Conservation (phyloP, 768 basidiomycete species). For the Collybiopsis luxurians region DNA sequence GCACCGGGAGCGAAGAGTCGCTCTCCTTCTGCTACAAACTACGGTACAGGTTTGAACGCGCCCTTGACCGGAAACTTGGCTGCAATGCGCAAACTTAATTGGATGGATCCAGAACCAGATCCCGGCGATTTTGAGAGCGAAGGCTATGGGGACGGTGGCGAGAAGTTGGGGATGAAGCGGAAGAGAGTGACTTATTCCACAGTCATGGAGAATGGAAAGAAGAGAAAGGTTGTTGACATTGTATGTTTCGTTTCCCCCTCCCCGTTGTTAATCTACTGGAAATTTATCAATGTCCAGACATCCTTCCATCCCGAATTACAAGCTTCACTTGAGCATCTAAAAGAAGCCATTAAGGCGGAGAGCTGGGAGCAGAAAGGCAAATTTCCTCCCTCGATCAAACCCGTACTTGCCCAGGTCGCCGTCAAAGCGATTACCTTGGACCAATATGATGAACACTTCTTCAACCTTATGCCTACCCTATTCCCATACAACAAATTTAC, state of each 20-base stretch:
- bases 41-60: constrained; percentile 5
- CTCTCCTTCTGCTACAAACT: neutral
- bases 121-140: constrained; percentile 5
- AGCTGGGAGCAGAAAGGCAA: constrained; percentile 66
- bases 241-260: constrained; percentile 37
- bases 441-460: constrained; percentile 92
- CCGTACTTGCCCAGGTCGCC: constrained; percentile 66
- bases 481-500: constrained; percentile 97
- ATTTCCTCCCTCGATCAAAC: constrained; percentile 83
- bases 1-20: neutral
- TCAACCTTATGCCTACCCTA: constrained; percentile 79
- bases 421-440: constrained; percentile 77
- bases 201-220: constrained; percentile 61
- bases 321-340: constrained; percentile 55
- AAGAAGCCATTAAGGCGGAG: constrained; percentile 59
- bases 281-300: constrained; percentile 31
- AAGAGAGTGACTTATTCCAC: constrained; percentile 49
- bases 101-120: constrained; percentile 3
- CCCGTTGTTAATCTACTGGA: neutral
- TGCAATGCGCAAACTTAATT: constrained; percentile 6
- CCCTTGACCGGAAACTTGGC: constrained; percentile 7
- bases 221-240: constrained; percentile 67
- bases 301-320: constrained; percentile 75
- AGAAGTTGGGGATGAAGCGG: constrained; percentile 4
- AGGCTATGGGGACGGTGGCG: neutral